Base-by-base conservation (phyloP, 805 yeast genomes). In the Cyberlindnera mississippiensis region DNA sequence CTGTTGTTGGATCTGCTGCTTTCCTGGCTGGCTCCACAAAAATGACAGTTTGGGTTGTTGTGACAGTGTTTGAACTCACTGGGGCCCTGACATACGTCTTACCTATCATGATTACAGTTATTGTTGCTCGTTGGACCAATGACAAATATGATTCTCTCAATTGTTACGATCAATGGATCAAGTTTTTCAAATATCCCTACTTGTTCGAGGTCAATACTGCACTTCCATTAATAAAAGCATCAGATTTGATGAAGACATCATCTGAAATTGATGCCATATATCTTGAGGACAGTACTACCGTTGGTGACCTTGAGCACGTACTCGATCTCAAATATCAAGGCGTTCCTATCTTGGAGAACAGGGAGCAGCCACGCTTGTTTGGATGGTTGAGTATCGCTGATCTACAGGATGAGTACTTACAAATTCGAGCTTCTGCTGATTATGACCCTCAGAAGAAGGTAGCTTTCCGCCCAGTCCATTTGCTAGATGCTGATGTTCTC, bases 51-150 rank as follows among this genome's bases (percentile, higher is more conserved):
- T 82, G 98, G 0, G 97, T 91, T 16, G 98, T 90, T 2, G 86
- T 93, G 13, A 84, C 95, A 32, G 89, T 93, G 95, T 86, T 90
- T 63, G 98, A 93, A 64, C 67, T 93, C 41, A 93, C 99, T 0
- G 99, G 99, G 26, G 99, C 99, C 1, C 68, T 90, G 41, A 77
- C 84, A 37, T 93, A 87, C 59, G 85, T 93, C 45, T 74, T 95
- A 11, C 99, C 99, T 2, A 86, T 96, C 0, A 93, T 93, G 99
- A 84, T 93, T 39, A 95, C 88, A 0, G 96, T 93, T 2, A 91
- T 96, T 1, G 76, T 82, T 9, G 90, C 98, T 2, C 86, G 86
- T 55, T 65, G 80, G 28, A 79, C 93, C n/a, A 77, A 79, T 51
- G 93, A 85, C 45, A 70, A 66, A 41, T 81, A n/a, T n/a, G n/a